Percentiles rank a stretch among this genome's conserved stretches.
These are phyloP conservation scores for Eucalyptus microcorys DNA, from an alignment of 345 rosid species.

Conservation along the genomic window DNA sequence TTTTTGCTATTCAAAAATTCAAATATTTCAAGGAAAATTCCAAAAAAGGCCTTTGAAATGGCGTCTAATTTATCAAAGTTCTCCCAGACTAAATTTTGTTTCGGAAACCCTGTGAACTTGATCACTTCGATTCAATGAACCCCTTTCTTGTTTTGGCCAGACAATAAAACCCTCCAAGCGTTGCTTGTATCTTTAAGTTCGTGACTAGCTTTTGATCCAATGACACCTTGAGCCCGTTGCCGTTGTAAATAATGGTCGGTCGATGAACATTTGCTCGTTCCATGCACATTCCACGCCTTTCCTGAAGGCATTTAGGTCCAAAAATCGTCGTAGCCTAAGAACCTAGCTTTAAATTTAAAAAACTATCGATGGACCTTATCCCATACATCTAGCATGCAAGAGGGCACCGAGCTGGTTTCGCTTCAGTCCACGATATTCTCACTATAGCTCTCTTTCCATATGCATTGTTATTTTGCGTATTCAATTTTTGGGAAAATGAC, in stretches of 20 bases:
- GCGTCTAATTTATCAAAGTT: background rate
- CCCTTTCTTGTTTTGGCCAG: too few species aligned
- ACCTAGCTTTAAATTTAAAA: background rate
- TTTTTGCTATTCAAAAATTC: too few species aligned
- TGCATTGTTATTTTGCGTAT: background rate
- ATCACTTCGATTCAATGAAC: too few species aligned
- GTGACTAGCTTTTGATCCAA: background rate
- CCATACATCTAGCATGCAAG: background rate
- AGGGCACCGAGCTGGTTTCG: background rate
- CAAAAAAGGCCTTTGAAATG: too few species aligned
- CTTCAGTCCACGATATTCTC: background rate
- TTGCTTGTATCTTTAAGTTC: accelerated
- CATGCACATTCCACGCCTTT: background rate
- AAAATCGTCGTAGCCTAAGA: background rate
- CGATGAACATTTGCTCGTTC: background rate
- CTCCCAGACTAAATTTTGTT: background rate
- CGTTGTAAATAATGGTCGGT: background rate
- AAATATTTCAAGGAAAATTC: too few species aligned
- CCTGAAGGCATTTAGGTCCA: background rate
- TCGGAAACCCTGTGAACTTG: background rate
- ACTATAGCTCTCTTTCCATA: background rate
- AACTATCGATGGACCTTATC: background rate
- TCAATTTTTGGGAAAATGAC: background rate
- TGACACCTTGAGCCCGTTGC: background rate
- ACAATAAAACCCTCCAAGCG: background rate